Base-by-base conservation (phyloP, 768 basidiomycete genomes). In the Mycena indigotica region DNA sequence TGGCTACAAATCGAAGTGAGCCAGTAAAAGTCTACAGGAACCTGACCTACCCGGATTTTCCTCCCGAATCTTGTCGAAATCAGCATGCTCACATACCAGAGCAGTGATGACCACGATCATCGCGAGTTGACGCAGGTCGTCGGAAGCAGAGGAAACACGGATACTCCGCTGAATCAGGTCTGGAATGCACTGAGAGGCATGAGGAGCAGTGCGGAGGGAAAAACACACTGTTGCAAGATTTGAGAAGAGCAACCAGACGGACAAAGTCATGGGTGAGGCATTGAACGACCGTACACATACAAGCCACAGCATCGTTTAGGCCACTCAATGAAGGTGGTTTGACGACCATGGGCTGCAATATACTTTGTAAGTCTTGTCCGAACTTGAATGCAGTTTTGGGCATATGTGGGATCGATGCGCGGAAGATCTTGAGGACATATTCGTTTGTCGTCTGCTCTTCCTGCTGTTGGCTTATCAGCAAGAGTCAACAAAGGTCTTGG, bases 251-350 rank as follows among this genome's bases (percentile, higher is more conserved):
- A 24, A 94, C 82, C 17, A 98, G 78, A 30, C 86, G 83, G 16
- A 74, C 74, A 65, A 88, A 96, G 63, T 98, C 94, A 57, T 92
- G 90, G 0, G 97, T 98, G 17, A 98, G 79, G 63, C 91, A 75
- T 50, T 87, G 86, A 1, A 95, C 88, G 1, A 91, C 89, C 0
- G 84, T 83, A 68, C 95, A 96, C 76, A 96, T 87, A 63, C 95
- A 98, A 0, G 93, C 93, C 15, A 98, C 90, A 13, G 86, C 85
- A 72, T 98, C 97, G 75, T 95, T 93, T 28, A 98, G 72, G 21
- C 89, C 86, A 13, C 87, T 87, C 2, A 81, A 73, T 35, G 80
- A 78, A 0, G 87, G 84, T 3, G 93, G 94, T 66, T 91, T 93
- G 65, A 92, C 80, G 39, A 99, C 88, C 95, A 98, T 95, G 0